Evolutionary conservation across 1,139 yeast species (phyloP), one percentile per base, ranked within the genome.

Genomic region (Debaryomyces psychrophilus): DNA sequence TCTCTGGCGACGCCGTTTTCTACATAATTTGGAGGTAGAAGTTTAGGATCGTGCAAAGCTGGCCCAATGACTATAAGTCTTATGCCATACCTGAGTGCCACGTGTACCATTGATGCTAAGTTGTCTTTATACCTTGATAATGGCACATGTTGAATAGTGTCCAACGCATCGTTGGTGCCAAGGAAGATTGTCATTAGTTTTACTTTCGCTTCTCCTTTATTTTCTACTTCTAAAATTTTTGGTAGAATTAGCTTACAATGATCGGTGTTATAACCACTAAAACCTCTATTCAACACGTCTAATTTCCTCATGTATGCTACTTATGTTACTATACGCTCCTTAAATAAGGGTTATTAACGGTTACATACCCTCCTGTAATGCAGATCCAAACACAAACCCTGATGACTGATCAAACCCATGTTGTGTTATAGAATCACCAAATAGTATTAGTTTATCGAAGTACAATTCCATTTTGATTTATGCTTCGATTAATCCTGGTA

Each of bases 91-190:
- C 58, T 60, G 26, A 64, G 54, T 11, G 79, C 69, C 44, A 68
- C 48, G 9, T 65, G 50, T 5, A 81, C 68, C 56, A 87, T 60
- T 15, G 50, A 52, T 9, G 56, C 59, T 47, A 79, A 65, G 58
- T 88, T 87, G 7, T 62, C 65, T 17, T 61, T 48, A 58, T 68
- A 87, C 47, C 77, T 69, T 0, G 67, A 74, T 8, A 83, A 39
- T 1, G 79, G 74, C 1, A 86, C 88, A 18, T 70, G 69, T 59
- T 87, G 95, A 18, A 69, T 64, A 5, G 65, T 60, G 29, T 73
- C 74, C 3, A 69, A 55, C 0, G 89, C 82, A 60, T 89, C 96
- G 57, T 89, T 89, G 8, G 95, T 77, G 1, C 96, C 96, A 55
- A 87, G 81, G 62, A 85, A 87, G 2, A 89, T 66, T 0, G 83